These are phyloP conservation scores for Maudiozyma humilis DNA, from an alignment of 1,139 yeast genomes.

Conservation along the genomic window DNA sequence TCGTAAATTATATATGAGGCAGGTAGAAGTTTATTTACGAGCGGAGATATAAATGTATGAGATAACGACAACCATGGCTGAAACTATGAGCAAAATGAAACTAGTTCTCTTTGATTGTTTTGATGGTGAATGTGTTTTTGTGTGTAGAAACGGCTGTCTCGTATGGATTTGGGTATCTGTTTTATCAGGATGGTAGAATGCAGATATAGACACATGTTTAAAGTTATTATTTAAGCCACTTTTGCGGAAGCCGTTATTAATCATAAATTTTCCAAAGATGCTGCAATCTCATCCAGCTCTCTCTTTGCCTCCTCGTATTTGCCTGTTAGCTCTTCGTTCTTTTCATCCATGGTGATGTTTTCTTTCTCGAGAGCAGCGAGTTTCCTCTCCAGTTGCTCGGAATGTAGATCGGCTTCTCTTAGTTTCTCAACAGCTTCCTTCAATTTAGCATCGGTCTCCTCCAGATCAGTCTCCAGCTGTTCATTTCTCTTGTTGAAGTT, in stretches of 20 bases:
- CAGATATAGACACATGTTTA: not conserved
- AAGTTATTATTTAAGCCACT: not conserved
- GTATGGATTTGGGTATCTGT: not conserved
- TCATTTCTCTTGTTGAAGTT: conserved; percentile 87
- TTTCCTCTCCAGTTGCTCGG: conserved; percentile 94
- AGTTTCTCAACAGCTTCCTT: conserved; percentile 90
- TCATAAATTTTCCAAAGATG: conserved; percentile 26
- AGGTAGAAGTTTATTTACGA: not conserved
- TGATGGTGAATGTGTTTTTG: not conserved
- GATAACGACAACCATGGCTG: not conserved
- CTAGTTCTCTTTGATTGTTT: not conserved
- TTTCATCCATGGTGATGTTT: conserved; percentile 86
- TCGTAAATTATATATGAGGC: too few species aligned
- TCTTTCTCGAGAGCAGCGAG: conserved; percentile 87
- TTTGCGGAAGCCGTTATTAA: not conserved
- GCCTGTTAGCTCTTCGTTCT: conserved; percentile 78
- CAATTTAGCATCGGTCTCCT: conserved; percentile 83
- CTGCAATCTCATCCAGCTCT: conserved; percentile 74
- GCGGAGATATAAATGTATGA: not conserved
- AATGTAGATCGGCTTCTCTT: conserved; percentile 93
- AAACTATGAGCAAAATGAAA: not conserved
- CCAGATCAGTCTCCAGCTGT: conserved; percentile 88
- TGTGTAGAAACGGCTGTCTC: not conserved
- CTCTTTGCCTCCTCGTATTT: conserved; percentile 77
- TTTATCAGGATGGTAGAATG: not conserved